Evolutionary conservation across 2,329 filamentous ascomycete genomes (phyloP), one percentile per base, ranked within the genome.

Genomic region (Colletotrichum lini): DNA sequence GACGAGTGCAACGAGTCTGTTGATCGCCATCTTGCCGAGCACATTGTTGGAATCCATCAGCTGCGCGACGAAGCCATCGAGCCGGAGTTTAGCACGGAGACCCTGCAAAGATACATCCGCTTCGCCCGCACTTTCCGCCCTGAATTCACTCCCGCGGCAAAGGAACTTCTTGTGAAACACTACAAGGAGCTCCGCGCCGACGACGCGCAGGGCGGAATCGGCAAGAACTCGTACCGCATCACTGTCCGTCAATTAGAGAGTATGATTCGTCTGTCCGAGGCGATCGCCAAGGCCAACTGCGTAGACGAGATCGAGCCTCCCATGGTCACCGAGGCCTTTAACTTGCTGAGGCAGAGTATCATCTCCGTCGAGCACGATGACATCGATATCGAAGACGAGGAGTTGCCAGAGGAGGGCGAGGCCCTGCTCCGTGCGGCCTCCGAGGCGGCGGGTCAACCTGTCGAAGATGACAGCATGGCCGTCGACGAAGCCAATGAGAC

Each of bases 351-450:
- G 52, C 95, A 98, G 82, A 96, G 93, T 81, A 99, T 99, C 80
- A 98, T 99, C 77, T 96, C 93, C 2, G 96, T 99, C 35, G 96
- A 99, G 82, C 96, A 98, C 78, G 96, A 99, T 77, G 96, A 99
- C 77, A 91, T 99, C 18, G 96, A 98, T 78, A 92, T 99, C 72
- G 94, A 98, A 3, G 92, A 93, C 23, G 89, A 90, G 23, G 85
- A 84, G n/a, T 77, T 77, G 45, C 81, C 78, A n/a, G 84, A 84
- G 73, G 85, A 86, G 72, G 80, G 84, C 68, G 86, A 83, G 53
- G 83, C 78, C 3, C 83, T 88, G 10, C 81, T 80, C 38, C 84
- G 79, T 26, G 79, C 79, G 18, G 78, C 78, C n/a, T 78, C 79
- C 35, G 80, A 82, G 57, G 82, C 75, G 76, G 81, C 77, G 81